These are phyloP conservation scores for Neurospora sp. DNA, from an alignment of 2,329 filamentous ascomycete species.

Conservation along the genomic window DNA sequence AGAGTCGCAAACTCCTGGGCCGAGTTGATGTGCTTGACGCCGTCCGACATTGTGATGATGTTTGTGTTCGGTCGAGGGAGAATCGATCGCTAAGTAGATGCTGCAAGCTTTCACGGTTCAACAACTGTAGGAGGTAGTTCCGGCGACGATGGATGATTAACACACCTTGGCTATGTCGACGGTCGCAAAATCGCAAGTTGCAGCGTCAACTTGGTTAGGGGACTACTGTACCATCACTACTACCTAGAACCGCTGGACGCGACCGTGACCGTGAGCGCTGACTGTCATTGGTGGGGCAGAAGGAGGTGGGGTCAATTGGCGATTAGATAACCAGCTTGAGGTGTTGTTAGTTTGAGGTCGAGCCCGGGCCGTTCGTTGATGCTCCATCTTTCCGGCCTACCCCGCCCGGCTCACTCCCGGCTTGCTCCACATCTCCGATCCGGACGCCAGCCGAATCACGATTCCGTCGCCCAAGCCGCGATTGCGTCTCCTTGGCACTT, in stretches of 20 bases:
- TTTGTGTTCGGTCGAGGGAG: neutral
- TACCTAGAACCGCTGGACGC: neutral
- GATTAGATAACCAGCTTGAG: neutral
- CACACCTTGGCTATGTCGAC: neutral
- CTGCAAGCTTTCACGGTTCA: neutral
- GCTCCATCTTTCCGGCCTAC: neutral
- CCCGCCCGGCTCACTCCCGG: neutral
- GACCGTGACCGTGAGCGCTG: neutral
- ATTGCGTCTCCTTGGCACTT: neutral
- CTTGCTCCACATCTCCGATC: neutral
- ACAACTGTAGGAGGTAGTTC: neutral
- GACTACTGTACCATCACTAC: neutral
- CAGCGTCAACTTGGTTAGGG: neutral
- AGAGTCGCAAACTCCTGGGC: constrained; percentile 39
- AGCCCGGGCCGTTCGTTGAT: neutral
- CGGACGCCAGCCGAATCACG: neutral
- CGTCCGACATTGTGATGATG: constrained; percentile 11
- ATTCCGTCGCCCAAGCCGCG: neutral
- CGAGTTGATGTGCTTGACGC: constrained; percentile 29
- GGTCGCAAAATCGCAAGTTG: neutral
- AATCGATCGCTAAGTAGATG: neutral
- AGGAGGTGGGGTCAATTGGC: neutral
- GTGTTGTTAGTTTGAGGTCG: no score
- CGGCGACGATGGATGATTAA: neutral
- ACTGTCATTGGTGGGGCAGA: neutral